These are phyloP conservation scores for Apiospora arundinis DNA, from an alignment of 2,329 filamentous ascomycete species.

Conservation along the genomic window DNA sequence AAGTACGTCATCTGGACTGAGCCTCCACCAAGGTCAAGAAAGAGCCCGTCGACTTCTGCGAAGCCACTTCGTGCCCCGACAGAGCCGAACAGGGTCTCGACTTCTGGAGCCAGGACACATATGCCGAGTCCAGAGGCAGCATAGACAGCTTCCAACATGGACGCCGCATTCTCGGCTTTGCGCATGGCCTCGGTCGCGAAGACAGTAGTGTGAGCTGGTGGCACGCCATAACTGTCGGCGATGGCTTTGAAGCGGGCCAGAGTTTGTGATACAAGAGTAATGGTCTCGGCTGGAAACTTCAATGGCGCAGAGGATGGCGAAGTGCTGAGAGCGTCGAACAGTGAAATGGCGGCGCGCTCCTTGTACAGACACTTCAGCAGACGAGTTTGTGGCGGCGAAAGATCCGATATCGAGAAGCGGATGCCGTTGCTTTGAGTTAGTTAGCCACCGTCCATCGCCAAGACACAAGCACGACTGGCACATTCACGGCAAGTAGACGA, in stretches of 20 bases:
- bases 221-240: constrained; percentile 74
- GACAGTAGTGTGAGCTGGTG: constrained; percentile 68
- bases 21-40: constrained; percentile 85
- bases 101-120: constrained; percentile 75
- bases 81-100: constrained; percentile 83
- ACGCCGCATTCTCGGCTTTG: constrained; percentile 74
- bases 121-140: constrained; percentile 70
- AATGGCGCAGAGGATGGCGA: constrained; percentile 42
- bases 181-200: constrained; percentile 91
- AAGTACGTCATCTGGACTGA: constrained; percentile 71
- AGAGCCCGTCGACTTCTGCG: constrained; percentile 71
- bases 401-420: constrained; percentile 86
- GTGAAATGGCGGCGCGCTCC: constrained; percentile 79
- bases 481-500: constrained; percentile 24
- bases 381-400: constrained; percentile 73
- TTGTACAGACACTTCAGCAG: constrained; percentile 80
- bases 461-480: constrained; percentile 18
- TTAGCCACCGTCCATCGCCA: neutral
- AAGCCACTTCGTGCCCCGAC: constrained; percentile 83
- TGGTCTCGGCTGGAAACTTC: constrained; percentile 60
- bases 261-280: constrained; percentile 69
- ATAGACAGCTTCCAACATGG: constrained; percentile 71
- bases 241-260: constrained; percentile 75
- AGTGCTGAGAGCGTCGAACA: constrained; percentile 80
- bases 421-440: constrained; percentile 76